Conservation (phyloP, 768 basidiomycete species). For the Steccherinum ochraceum region DNA sequence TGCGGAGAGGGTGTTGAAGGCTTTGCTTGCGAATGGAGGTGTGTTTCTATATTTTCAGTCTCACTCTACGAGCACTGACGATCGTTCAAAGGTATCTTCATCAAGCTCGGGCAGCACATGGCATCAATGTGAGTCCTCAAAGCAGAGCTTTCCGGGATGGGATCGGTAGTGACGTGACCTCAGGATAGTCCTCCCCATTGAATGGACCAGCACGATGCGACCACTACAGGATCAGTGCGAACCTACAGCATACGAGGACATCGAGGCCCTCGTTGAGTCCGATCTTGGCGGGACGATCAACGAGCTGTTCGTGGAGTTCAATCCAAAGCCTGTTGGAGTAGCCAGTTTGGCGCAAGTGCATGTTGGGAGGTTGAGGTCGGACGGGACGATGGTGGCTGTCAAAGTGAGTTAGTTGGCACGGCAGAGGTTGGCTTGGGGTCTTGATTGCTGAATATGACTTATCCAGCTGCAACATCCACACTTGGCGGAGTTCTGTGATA, state of each 20-base stretch:
- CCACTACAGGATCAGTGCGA: slow-evolving; percentile 89
- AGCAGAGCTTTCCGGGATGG: neutral
- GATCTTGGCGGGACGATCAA: slow-evolving; percentile 73
- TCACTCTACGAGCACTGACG: neutral
- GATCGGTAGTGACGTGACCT: slow-evolving; percentile 20
- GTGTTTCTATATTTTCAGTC: slow-evolving; percentile 15
- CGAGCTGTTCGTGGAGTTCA: slow-evolving; percentile 81
- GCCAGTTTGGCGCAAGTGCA: slow-evolving; percentile 97
- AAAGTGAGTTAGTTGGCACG: slow-evolving; percentile 68
- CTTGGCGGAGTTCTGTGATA: slow-evolving; percentile 83
- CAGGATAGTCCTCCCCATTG: slow-evolving; percentile 50
- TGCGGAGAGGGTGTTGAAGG: slow-evolving; percentile 69
- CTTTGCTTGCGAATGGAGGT: slow-evolving; percentile 89
- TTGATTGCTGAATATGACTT: too few relatives aligned
- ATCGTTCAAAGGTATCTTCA: slow-evolving; percentile 57
- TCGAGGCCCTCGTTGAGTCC: slow-evolving; percentile 67
- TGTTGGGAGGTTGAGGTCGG: slow-evolving; percentile 63
- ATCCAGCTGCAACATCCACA: slow-evolving; percentile 84
- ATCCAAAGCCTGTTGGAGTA: slow-evolving; percentile 85
- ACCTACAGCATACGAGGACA: slow-evolving; percentile 73
- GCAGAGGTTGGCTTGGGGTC: too few relatives aligned
- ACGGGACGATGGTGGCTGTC: slow-evolving; percentile 77
- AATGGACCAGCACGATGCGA: slow-evolving; percentile 56
- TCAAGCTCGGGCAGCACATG: slow-evolving; percentile 87
- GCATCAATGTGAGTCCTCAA: slow-evolving; percentile 48